Base-by-base conservation (phyloP, 768 basidiomycete genomes). In the Lactarius deliciosus region DNA sequence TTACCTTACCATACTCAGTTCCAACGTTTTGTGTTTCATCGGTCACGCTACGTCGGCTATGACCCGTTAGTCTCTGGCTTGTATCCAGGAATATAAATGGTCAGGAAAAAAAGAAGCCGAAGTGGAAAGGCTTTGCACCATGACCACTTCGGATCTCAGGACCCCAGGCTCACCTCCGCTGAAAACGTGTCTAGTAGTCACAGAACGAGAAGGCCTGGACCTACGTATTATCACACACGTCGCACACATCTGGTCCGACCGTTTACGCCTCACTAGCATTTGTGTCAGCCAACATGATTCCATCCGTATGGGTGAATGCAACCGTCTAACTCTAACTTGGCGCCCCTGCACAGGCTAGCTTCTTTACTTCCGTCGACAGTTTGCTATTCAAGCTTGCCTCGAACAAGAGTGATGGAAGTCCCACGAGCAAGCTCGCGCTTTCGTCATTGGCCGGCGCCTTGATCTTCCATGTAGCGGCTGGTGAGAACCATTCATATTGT, bases 321-420 rank as follows among this genome's bases (percentile, higher is more conserved):
- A 18, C 18, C 47, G 25, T 28, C 25, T 60, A 10, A 65, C 34
- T 56, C 47, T 63, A 10, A 65, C 34, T 56, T 8, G 10, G 5
- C 20, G 11, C 30, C 15, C 22, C 30, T 36, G n/a, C 20, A 32
- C 40, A 71, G 70, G 64, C 70, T 5, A 59, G 57, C 20, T 69
- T 71, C 64, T 71, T 66, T 57, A 71, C 64, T 10, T 58, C 64
- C 55, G 40, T 71, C 36, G 68, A 71, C 68, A 32, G 62, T 34
- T 60, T 66, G 28, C 28, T 64, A 7, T 61, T 69, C 53, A 43
- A 11, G 7, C 47, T 66, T 7, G 60, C 50, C 15, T 43, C 60
- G 11, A 15, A 30, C 3, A 16, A 30, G 18, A 15, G 47, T 41
- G 20, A 57, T 11, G 32, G 47, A 25, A 40, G 36, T 20, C 18